Conservation (phyloP, 495 filamentous ascomycete species). For the Venustampulla echinocandica region DNA sequence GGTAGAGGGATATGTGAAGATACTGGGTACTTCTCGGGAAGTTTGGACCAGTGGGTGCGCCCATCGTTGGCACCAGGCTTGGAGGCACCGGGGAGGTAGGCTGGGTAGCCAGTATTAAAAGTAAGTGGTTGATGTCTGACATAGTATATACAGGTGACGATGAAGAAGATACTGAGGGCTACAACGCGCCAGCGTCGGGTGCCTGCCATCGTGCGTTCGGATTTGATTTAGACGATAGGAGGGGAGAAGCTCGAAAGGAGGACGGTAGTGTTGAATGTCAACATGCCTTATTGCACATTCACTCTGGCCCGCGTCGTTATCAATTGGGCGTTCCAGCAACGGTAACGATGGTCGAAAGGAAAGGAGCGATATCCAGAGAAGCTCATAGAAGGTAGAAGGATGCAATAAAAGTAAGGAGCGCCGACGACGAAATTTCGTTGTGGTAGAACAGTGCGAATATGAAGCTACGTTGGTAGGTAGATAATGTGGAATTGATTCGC, state of each 20-base stretch:
- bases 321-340: no score
- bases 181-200: conserved; percentile 18
- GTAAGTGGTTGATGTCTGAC: conserved; percentile 12
- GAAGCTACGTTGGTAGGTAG: no score
- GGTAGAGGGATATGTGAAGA: conserved; percentile 38
- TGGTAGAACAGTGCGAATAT: no score
- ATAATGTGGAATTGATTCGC: no score
- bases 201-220: conserved; percentile 16
- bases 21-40: conserved; percentile 41
- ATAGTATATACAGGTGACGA: conserved; percentile 15
- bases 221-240: not conserved
- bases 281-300: conserved; percentile 1
- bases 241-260: not conserved
- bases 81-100: conserved; percentile 7
- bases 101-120: conserved; percentile 15
- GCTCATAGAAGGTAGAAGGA: no score
- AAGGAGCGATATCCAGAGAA: no score
- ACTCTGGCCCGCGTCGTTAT: no score
- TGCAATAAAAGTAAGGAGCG: no score
- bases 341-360: no score
- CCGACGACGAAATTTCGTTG: no score
- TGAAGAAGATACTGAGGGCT: conserved; percentile 13
- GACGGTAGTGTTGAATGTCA: not conserved
- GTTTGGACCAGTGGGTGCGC: conserved; percentile 30
- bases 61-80: conserved; percentile 4